A percentile compares a stretch with the other conserved stretches of the same genome.
Evolutionary conservation across 371 early-diverging fungal species (phyloP).

Genomic region (Blakeslea trispora): DNA sequence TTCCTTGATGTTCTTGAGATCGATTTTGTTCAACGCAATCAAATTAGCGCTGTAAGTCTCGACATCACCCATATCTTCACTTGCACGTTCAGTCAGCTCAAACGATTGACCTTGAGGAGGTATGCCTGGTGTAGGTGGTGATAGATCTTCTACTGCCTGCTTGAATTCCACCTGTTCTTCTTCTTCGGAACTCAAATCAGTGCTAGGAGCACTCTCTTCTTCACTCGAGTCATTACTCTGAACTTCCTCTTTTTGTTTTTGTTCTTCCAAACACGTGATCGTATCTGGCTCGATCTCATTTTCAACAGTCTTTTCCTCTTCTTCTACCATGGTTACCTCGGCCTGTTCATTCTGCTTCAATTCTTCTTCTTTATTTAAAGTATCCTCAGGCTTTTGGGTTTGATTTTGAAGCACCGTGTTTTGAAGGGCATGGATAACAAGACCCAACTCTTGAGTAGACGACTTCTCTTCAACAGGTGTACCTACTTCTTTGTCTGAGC

Average conservation of each 20-base stretch:
- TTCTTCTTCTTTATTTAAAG: no score
- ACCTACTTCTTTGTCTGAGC: constrained; percentile 7
- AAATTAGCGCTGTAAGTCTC: constrained; percentile 30
- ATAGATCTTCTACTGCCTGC: constrained; percentile 20
- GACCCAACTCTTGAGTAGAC: constrained; percentile 17
- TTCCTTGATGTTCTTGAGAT: constrained; percentile 41
- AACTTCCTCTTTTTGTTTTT: constrained; percentile 10
- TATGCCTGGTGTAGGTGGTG: constrained; percentile 34
- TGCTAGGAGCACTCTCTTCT: not conserved
- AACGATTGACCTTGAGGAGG: constrained; percentile 23
- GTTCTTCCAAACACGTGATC: not conserved
- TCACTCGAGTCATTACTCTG: constrained; percentile 4
- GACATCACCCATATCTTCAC: constrained; percentile 23
- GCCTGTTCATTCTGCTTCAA: no score
- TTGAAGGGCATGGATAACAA: constrained; percentile 28
- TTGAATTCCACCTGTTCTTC: constrained; percentile 9
- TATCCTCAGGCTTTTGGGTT: constrained; percentile 2
- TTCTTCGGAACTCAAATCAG: not conserved
- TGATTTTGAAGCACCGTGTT: constrained; percentile 22
- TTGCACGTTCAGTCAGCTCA: constrained; percentile 16
- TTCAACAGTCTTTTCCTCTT: not conserved
- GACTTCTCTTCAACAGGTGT: constrained; percentile 15
- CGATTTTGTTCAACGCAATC: constrained; percentile 33
- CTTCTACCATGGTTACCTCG: no score
- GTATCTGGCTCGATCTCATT: not conserved